Conservation (phyloP, 2,329 filamentous ascomycete species). For the Ceratocystis diversiconidia region DNA sequence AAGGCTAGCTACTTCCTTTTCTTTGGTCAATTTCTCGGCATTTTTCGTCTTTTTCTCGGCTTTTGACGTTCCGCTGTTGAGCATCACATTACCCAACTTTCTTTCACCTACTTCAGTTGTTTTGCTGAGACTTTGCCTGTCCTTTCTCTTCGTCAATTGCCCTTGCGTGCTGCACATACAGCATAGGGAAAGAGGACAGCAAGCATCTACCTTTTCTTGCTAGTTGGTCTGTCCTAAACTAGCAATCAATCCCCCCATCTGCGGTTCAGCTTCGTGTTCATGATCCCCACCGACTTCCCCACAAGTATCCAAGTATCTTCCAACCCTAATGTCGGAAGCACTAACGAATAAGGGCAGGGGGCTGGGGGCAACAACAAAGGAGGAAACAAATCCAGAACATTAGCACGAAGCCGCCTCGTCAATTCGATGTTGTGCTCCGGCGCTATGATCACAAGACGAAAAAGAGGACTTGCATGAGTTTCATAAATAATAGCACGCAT, state of each 20-base stretch:
- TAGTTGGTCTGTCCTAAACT: slow-evolving; percentile 3
- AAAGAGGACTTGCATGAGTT: background rate
- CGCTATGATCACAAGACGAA: no score
- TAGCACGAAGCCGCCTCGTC: background rate
- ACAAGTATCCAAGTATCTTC: background rate
- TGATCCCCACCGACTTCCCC: slow-evolving; percentile 3
- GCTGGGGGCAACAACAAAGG: background rate
- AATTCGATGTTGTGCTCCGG: background rate
- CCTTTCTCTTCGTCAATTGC: background rate
- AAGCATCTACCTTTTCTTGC: background rate
- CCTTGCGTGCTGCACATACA: background rate
- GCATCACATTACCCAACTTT: background rate
- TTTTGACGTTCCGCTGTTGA: background rate
- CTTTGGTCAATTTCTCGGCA: background rate
- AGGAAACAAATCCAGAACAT: background rate
- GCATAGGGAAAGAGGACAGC: background rate
- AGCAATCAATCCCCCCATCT: background rate
- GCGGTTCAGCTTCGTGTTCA: slow-evolving; percentile 1
- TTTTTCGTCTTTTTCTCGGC: slow-evolving; percentile 1
- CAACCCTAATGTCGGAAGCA: background rate
- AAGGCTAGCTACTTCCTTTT: background rate
- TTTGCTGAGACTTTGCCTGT: background rate
- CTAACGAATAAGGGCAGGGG: background rate
- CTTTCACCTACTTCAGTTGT: background rate
- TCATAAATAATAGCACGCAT: background rate